Conservation (phyloP, 306 rosid genomes). For the Sesbania bispinosa region DNA sequence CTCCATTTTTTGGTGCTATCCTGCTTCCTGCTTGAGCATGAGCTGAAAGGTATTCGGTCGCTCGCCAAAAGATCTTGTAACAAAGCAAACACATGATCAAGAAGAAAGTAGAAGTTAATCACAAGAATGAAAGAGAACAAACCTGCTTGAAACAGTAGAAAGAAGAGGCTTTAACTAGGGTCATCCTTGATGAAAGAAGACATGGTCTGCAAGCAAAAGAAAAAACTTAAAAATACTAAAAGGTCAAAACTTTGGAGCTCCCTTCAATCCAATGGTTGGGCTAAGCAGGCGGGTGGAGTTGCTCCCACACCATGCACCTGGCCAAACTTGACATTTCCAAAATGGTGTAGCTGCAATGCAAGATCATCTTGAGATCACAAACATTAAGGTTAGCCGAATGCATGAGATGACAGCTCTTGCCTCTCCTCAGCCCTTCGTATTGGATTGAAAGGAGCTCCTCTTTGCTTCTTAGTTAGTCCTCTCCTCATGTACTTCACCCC, state of each 20-base stretch:
- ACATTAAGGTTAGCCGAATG: conserved; percentile 58
- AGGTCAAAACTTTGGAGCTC: conserved; percentile 50
- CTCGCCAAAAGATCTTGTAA: background rate
- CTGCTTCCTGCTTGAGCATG: background rate
- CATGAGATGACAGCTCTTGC: conserved; percentile 86
- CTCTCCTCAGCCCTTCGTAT: conserved; percentile 57
- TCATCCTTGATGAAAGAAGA: background rate
- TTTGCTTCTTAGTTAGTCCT: background rate
- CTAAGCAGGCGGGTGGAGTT: conserved; percentile 51
- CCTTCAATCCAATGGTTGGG: conserved; percentile 77
- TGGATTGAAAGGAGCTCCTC: conserved; percentile 72
- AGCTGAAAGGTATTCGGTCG: background rate
- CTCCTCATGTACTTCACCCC: background rate
- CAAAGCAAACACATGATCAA: background rate
- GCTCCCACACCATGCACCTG: conserved; percentile 67
- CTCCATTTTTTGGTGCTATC: background rate
- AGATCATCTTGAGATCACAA: background rate
- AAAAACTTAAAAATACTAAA: background rate
- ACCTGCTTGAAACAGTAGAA: conserved; percentile 17
- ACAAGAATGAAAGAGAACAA: conserved; percentile 4
- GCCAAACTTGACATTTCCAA: conserved; percentile 39
- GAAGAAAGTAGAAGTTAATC: background rate
- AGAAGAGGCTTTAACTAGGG: background rate
- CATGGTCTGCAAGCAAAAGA: background rate
- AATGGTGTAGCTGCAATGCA: background rate